phyloP scores from a whole-genome alignment of 495 filamentous ascomycete genomes.

The Aspergillus sclerotiicarbonarius region DNA sequence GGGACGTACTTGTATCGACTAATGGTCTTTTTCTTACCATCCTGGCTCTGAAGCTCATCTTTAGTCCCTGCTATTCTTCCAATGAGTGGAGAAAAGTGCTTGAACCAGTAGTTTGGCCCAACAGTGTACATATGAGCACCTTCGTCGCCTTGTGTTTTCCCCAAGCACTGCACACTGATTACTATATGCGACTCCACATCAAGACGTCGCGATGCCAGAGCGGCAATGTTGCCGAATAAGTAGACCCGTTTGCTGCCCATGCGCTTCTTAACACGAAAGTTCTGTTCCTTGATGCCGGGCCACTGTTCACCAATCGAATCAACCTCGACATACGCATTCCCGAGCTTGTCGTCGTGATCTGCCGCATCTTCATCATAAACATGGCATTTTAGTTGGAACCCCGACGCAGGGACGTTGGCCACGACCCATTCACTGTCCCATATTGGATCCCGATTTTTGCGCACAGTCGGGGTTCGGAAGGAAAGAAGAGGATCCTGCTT shows the following conservation, averaged over 20 bases:
- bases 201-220: slow-evolving; percentile 51
- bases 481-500: slow-evolving; percentile 71
- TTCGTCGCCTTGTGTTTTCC: slow-evolving; percentile 67
- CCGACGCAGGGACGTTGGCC: slow-evolving; percentile 74
- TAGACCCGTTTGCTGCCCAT: slow-evolving; percentile 85
- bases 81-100: slow-evolving; percentile 86
- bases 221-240: slow-evolving; percentile 61
- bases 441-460: slow-evolving; percentile 63
- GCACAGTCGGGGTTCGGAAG: slow-evolving; percentile 75
- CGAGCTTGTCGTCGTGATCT: slow-evolving; percentile 84
- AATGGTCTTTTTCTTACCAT: slow-evolving; percentile 52
- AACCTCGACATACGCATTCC: slow-evolving; percentile 71
- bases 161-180: slow-evolving; percentile 70
- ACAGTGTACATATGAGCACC: slow-evolving; percentile 76
- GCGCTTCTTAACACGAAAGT: slow-evolving; percentile 75
- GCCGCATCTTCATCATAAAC: slow-evolving; percentile 86
- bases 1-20: slow-evolving; percentile 66
- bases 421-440: slow-evolving; percentile 90
- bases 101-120: slow-evolving; percentile 72
- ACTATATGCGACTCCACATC: slow-evolving; percentile 60
- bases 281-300: slow-evolving; percentile 61
- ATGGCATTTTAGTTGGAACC: slow-evolving; percentile 75
- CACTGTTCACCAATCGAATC: slow-evolving; percentile 58
- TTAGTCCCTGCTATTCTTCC: slow-evolving; percentile 78
- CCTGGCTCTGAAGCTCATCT: slow-evolving; percentile 49